These are phyloP conservation scores for Penicillium brevicompactum DNA, from an alignment of 2,329 filamentous ascomycete genomes.

Conservation along the genomic window DNA sequence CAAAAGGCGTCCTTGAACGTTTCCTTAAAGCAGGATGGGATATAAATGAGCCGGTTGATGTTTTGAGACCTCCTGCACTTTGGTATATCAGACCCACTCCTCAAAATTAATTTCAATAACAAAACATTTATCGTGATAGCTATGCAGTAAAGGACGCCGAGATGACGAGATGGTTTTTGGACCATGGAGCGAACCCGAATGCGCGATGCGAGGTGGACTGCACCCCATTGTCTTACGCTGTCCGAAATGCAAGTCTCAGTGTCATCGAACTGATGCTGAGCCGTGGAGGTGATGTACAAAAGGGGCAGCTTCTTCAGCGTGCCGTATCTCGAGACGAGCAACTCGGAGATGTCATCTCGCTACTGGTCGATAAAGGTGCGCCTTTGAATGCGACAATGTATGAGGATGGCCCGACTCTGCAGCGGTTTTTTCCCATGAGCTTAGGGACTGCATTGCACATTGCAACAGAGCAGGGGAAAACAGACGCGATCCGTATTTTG, in stretches of 20 bases:
- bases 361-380: slow-evolving; percentile 20
- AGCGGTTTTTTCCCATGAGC: slow-evolving; percentile 8
- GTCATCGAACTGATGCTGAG: slow-evolving; percentile 21
- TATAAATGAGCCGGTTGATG: neutral
- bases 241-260: slow-evolving; percentile 13
- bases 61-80: neutral
- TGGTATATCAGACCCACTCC: neutral
- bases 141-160: slow-evolving; percentile 19
- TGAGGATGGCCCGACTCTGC: slow-evolving; percentile 15
- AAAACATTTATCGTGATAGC: slow-evolving; percentile 8
- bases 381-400: slow-evolving; percentile 23
- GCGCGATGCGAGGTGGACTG: slow-evolving; percentile 20
- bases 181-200: slow-evolving; percentile 29
- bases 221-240: slow-evolving; percentile 24
- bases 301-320: slow-evolving; percentile 26
- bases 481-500: neutral
- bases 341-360: slow-evolving; percentile 12
- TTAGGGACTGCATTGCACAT: slow-evolving; percentile 8
- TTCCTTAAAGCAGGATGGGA: neutral
- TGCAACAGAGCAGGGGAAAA: slow-evolving; percentile 1
- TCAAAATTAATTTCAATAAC: neutral
- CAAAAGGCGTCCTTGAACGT: neutral
- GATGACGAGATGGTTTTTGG: slow-evolving; percentile 25
- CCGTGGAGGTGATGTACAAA: slow-evolving; percentile 17
- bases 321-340: slow-evolving; percentile 14